Percentiles rank a stretch among this genome's conserved stretches.
Conservation (phyloP, 257 asterid genomes). For the Parsonsia alboflavescens region DNA sequence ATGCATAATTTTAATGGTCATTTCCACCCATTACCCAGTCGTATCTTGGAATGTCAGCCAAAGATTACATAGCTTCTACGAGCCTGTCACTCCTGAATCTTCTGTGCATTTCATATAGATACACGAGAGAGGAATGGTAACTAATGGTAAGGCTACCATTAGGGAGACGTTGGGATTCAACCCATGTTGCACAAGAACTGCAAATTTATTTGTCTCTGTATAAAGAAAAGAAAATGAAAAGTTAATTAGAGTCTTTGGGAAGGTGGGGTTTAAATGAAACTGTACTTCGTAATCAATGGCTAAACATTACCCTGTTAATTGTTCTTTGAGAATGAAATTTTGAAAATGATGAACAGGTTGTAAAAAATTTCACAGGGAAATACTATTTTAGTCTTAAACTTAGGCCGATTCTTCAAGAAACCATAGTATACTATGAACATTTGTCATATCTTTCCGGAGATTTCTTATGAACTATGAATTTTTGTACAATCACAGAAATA, state of each 20-base stretch:
- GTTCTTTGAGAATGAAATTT: background rate
- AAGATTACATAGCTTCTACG: constrained; percentile 13
- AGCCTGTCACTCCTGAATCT: constrained; percentile 11
- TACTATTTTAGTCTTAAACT: too few species aligned
- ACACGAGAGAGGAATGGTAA: background rate
- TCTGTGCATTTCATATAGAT: background rate
- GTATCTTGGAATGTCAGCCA: constrained; percentile 17
- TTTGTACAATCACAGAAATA: background rate
- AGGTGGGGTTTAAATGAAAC: background rate
- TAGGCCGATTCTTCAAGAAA: too few species aligned
- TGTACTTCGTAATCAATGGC: background rate
- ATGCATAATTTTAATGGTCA: constrained; percentile 7
- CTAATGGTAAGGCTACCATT: background rate
- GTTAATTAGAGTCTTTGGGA: background rate
- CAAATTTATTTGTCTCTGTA: background rate
- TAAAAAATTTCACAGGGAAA: too few species aligned
- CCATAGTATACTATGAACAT: too few species aligned
- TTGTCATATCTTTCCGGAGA: too few species aligned
- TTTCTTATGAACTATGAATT: too few species aligned
- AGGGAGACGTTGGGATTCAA: background rate
- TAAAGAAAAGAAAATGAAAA: background rate
- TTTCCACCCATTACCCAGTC: constrained; percentile 9
- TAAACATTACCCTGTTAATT: background rate
- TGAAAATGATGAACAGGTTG: too few species aligned
- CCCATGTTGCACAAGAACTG: background rate